A percentile compares a stretch with the other conserved stretches of the same genome.
phyloP scores from a whole-genome alignment of 495 filamentous ascomycete genomes.

The Recurvomyces mirabilis region DNA sequence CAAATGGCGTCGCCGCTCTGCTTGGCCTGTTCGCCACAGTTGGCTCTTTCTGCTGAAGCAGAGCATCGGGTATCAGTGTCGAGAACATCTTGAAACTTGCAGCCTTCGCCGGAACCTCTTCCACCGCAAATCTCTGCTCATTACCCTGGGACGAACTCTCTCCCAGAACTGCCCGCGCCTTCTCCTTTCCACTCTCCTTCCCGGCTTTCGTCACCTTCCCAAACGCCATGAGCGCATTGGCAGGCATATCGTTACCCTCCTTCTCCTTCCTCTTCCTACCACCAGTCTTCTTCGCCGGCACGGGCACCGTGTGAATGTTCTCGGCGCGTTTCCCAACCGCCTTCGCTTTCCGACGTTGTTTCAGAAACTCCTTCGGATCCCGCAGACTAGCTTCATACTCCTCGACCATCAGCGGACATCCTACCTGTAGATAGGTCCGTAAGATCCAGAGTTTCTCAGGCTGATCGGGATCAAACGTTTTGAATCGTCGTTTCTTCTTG shows the following conservation, averaged over 20 bases:
- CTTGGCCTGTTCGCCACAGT: not conserved
- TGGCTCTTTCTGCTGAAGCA: not conserved
- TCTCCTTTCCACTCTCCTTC: not conserved
- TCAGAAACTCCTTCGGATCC: conserved; percentile 38
- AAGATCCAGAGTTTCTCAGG: conserved; percentile 66
- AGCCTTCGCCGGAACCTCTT: not conserved
- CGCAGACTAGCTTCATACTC: conserved; percentile 60
- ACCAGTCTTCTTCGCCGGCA: not conserved
- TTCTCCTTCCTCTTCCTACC: conserved; percentile 5
- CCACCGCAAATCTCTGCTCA: not conserved
- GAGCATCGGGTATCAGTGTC: conserved; percentile 1
- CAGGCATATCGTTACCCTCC: conserved; percentile 11
- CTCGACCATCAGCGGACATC: conserved; percentile 60
- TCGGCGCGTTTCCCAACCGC: not conserved
- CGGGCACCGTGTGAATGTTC: no score
- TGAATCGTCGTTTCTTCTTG: conserved; percentile 46
- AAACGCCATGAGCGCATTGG: conserved; percentile 18
- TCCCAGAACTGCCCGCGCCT: not conserved
- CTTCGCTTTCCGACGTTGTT: conserved; percentile 12
- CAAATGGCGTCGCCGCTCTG: not conserved
- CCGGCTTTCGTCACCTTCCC: conserved; percentile 14
- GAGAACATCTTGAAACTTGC: conserved; percentile 7
- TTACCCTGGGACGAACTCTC: not conserved
- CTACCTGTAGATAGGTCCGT: conserved; percentile 55
- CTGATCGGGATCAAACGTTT: conserved; percentile 53